Evolutionary conservation across 2,329 filamentous ascomycete species (phyloP), one percentile per base, ranked within the genome.

Genomic region (Apiospora rasikravindrae): DNA sequence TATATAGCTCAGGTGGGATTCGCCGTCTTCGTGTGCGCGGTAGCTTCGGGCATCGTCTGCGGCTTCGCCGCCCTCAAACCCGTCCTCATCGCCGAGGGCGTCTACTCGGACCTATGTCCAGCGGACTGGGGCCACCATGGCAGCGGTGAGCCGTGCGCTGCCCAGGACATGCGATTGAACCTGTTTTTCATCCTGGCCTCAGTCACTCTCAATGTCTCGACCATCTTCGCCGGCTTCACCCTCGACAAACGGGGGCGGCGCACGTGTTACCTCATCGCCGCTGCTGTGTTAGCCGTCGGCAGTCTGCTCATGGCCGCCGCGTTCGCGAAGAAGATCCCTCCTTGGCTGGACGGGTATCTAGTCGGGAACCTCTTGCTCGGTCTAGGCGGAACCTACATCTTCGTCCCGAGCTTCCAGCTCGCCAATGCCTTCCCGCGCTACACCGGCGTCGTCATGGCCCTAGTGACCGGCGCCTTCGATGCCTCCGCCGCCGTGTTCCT

Each of bases 101-200:
- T 90, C 2, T 91, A 90, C 77, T 81, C 83, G 47, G 84, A 90
- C 44, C 81, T 83, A 64, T 91, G 89, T 75, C 86, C 84, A 1
- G 74, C 81, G 67, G 78, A 86, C 69, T 84, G 86, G 75, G 71
- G 85, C 29, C 78, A 84, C 3, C 82, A 83, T 5, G 81, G 42
- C 2, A 37, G 7, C 10, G 37, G 22, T 4, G 44, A 69, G 33
- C 84, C 89, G 7, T 92, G 90, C 76, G 87, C 88, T 53, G 85
- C 86, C 75, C 90, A 82, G 70, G 80, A 82, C 70, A 78, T 83
- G 77, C 78, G 81, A 24, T 84, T 93, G 71, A 93, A 93, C 78
- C 82, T 94, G 68, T 93, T 93, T 87, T 93, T 93, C 83, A 91
- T 91, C 26, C 84, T 90, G 64, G 91, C 91, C 4, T 91, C 91